Percentiles rank a stretch among this genome's conserved stretches.
Evolutionary conservation across 768 basidiomycete genomes (phyloP).

Genomic region (Podaxis sp.): DNA sequence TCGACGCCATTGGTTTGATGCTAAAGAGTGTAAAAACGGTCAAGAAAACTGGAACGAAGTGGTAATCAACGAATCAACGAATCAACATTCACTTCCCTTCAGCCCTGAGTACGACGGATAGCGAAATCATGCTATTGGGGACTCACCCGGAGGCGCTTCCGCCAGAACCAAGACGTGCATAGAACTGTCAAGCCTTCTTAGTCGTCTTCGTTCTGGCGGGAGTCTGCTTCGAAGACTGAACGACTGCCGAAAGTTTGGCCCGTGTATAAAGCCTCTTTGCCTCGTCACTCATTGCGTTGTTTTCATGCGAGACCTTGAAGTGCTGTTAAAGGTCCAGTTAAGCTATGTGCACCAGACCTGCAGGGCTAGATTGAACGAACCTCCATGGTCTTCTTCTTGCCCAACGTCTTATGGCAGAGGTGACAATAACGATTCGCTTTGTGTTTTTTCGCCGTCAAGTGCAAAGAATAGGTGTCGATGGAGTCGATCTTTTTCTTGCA

Average conservation of each 20-base stretch:
- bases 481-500: neutral
- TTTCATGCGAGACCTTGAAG: neutral
- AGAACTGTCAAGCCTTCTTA: neutral
- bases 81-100: neutral
- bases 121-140: too few relatives aligned
- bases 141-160: neutral
- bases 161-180: neutral
- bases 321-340: neutral
- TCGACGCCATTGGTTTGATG: neutral
- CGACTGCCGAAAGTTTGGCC: neutral
- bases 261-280: neutral
- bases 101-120: neutral
- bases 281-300: neutral
- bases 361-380: neutral
- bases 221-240: neutral
- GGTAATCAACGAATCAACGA: neutral
- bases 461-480: neutral
- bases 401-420: neutral
- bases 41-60: neutral
- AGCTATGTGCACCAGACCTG: neutral
- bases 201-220: neutral
- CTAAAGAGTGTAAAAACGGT: neutral
- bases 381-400: neutral
- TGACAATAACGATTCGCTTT: neutral
- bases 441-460: neutral